Evolutionary conservation across 805 yeast species (phyloP).

Genomic region (Cephaloascus albidus): DNA sequence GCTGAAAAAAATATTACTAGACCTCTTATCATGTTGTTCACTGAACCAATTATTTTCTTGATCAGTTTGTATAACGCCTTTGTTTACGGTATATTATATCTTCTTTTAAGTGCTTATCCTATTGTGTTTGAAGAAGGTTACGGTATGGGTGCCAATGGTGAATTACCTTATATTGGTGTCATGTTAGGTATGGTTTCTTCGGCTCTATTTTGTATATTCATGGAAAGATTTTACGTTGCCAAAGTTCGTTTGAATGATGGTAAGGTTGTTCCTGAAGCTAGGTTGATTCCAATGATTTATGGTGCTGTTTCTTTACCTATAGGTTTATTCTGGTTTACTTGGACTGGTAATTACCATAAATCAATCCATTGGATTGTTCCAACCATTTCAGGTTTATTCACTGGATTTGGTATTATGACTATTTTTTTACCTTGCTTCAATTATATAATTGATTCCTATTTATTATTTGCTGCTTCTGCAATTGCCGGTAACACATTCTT

Average conservation of each 20-base stretch:
- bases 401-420: constrained; percentile 59
- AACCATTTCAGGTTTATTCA: constrained; percentile 50
- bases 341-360: constrained; percentile 74
- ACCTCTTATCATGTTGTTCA: constrained; percentile 27
- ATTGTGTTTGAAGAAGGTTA: constrained; percentile 23
- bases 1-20: constrained; percentile 24
- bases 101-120: constrained; percentile 34
- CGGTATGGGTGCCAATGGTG: constrained; percentile 13
- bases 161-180: constrained; percentile 21
- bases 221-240: constrained; percentile 19
- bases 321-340: constrained; percentile 80
- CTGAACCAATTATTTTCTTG: constrained; percentile 32
- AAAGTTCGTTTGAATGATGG: constrained; percentile 37
- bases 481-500: constrained; percentile 65
- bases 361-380: constrained; percentile 80
- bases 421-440: constrained; percentile 64
- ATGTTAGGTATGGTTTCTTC: constrained; percentile 26
- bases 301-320: constrained; percentile 66
- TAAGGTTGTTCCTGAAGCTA: constrained; percentile 65
- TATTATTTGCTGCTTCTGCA: constrained; percentile 70
- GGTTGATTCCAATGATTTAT: constrained; percentile 67
- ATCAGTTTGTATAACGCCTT: constrained; percentile 38
- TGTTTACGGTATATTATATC: constrained; percentile 37
- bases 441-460: constrained; percentile 65
- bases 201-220: constrained; percentile 16